Evolutionary conservation across 805 yeast species (phyloP).

Genomic region (Zygotorulaspora danielsina): DNA sequence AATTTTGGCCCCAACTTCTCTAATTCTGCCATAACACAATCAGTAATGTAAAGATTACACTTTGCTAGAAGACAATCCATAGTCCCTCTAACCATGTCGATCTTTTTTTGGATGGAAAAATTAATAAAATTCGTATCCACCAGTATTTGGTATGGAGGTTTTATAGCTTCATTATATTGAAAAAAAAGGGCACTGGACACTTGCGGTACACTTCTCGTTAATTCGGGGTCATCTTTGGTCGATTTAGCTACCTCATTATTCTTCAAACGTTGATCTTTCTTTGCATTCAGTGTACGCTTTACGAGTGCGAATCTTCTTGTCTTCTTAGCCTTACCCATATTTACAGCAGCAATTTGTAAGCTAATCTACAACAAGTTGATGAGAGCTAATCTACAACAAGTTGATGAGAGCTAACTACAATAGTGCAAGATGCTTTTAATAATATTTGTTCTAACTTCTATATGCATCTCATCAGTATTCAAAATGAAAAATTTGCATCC

Average conservation of each 20-base stretch:
- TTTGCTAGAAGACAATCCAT: conserved; percentile 94
- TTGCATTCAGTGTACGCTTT: conserved; percentile 66
- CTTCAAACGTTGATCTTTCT: conserved; percentile 62
- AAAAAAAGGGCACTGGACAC: conserved; percentile 93
- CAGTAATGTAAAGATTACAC: conserved; percentile 92
- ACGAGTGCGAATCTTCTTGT: conserved; percentile 95
- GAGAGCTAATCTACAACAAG: conserved; percentile 8
- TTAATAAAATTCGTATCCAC: conserved; percentile 96
- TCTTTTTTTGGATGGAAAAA: conserved; percentile 92
- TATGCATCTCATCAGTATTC: not conserved
- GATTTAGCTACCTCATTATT: conserved; percentile 38
- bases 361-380: conserved; percentile 6
- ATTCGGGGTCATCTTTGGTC: conserved; percentile 65
- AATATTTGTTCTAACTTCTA: no score
- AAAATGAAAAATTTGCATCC: conserved; percentile 11
- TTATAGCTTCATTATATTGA: conserved; percentile 88
- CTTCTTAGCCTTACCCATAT: conserved; percentile 95
- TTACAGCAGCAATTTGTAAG: not conserved
- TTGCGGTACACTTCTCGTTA: conserved; percentile 76
- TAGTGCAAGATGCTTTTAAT: no score
- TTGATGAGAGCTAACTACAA: no score
- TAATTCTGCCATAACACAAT: conserved; percentile 96
- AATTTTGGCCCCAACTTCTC: conserved; percentile 94
- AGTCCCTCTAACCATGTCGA: conserved; percentile 92
- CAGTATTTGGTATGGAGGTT: conserved; percentile 96